Conservation (phyloP, 306 rosid species). For the Notholithocarpus densiflorus region DNA sequence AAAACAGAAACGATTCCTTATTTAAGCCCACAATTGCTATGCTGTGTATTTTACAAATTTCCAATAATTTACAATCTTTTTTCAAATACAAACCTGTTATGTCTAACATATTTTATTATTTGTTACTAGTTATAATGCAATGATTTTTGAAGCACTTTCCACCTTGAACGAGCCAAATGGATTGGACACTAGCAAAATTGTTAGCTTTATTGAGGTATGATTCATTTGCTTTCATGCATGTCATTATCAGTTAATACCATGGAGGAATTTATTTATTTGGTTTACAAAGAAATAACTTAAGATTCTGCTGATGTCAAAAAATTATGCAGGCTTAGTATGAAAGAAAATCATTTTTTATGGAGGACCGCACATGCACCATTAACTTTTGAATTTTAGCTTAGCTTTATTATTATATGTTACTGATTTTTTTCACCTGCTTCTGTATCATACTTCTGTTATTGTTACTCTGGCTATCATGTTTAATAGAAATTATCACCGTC, state of each 20-base stretch:
- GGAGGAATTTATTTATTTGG: background rate
- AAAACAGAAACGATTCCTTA: background rate
- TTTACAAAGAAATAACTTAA: background rate
- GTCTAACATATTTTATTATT: background rate
- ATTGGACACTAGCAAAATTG: conserved; percentile 35
- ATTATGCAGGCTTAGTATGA: background rate
- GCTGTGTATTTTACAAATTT: background rate
- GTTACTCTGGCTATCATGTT: background rate
- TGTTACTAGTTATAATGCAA: conserved; percentile 22
- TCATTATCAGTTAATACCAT: background rate
- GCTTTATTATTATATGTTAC: background rate
- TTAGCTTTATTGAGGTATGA: conserved; percentile 38
- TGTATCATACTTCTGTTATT: background rate
- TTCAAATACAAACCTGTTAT: background rate
- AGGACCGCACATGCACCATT: background rate
- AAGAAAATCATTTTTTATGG: background rate
- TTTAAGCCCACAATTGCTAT: background rate
- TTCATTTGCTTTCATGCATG: background rate
- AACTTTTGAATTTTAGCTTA: background rate
- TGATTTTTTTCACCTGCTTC: background rate
- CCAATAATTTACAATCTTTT: background rate
- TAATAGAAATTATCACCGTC: background rate
- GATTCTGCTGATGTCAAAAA: background rate
- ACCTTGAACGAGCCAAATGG: conserved; percentile 32
- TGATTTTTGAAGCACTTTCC: conserved; percentile 41